Percentiles rank a stretch among this genome's conserved stretches.
Conservation (phyloP, 2,329 filamentous ascomycete genomes). For the Colletotrichum salicis region DNA sequence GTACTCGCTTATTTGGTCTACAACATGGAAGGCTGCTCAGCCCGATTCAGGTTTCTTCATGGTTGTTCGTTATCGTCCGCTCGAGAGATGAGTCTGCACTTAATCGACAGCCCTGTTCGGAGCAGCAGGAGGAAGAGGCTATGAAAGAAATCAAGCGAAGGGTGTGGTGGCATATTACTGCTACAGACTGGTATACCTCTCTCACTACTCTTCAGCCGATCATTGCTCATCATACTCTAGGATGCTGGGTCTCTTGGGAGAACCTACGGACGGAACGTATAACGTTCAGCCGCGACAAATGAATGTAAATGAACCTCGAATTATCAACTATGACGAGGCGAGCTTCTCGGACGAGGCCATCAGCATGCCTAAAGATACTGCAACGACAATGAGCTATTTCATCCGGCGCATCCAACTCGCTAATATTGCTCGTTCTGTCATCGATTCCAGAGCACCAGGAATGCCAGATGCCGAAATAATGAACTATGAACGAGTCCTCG, state of each 20-base stretch:
- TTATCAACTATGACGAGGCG: constrained; percentile 52
- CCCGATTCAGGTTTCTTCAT: constrained; percentile 45
- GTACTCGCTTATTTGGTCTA: constrained; percentile 51
- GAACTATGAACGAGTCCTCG: constrained; percentile 45
- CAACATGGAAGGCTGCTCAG: constrained; percentile 50
- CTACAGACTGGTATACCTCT: constrained; percentile 51
- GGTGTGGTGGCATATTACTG: constrained; percentile 56
- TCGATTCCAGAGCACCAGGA: constrained; percentile 45
- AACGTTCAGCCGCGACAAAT: constrained; percentile 52
- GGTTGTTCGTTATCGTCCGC: constrained; percentile 33
- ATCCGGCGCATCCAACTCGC: constrained; percentile 51
- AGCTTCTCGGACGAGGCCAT: constrained; percentile 42
- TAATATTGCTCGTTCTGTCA: constrained; percentile 48
- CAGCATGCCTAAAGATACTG: constrained; percentile 43
- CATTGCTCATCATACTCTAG: constrained; percentile 35
- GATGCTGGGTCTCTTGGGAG: constrained; percentile 49
- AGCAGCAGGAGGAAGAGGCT: constrained; percentile 38
- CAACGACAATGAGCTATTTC: constrained; percentile 50
- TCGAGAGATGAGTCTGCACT: constrained; percentile 50
- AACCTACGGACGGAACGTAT: constrained; percentile 49
- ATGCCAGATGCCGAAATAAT: constrained; percentile 43
- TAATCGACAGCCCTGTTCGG: constrained; percentile 48
- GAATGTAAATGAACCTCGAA: constrained; percentile 50
- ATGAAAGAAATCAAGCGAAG: constrained; percentile 52
- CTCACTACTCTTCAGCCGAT: not conserved